A percentile compares a stretch with the other conserved stretches of the same genome.
These are phyloP conservation scores for Globisporangium lucens DNA, from an alignment of 352 stramenopile genomes.

Conservation along the genomic window DNA sequence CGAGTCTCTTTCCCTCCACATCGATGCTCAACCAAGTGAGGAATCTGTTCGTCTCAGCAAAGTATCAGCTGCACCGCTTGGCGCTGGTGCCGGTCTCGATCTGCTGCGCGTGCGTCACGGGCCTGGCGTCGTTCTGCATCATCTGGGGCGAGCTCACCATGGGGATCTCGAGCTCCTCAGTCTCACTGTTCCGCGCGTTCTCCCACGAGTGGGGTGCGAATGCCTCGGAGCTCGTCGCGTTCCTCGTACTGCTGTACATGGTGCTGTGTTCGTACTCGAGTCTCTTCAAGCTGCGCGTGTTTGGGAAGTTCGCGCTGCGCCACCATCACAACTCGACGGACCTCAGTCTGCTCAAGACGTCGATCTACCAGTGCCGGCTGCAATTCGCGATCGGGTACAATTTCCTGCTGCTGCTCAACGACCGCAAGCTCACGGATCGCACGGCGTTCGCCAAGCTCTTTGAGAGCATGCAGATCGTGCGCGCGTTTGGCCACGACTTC, in stretches of 20 bases:
- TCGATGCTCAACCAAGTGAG: conserved; percentile 28
- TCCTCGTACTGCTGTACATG: conserved; percentile 57
- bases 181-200: conserved; percentile 27
- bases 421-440: conserved; percentile 28
- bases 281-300: conserved; percentile 54
- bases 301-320: conserved; percentile 47
- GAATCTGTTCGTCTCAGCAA: conserved; percentile 21
- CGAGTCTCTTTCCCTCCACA: conserved; percentile 38
- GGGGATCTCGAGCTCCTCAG: conserved; percentile 23
- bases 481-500: conserved; percentile 43
- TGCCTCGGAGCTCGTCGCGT: conserved; percentile 30
- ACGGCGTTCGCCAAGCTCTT: conserved; percentile 62
- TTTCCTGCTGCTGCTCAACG: conserved; percentile 53
- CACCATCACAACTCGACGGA: conserved; percentile 56
- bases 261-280: conserved; percentile 56
- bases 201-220: conserved; percentile 8
- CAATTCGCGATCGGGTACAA: conserved; percentile 75
- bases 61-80: conserved; percentile 24
- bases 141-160: conserved; percentile 70
- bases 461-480: conserved; percentile 49
- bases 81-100: conserved; percentile 29
- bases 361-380: conserved; percentile 60
- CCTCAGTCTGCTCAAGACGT: conserved; percentile 53
- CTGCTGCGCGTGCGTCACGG: conserved; percentile 41
- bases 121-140: conserved; percentile 41